Evolutionary conservation across 148 eudicot species (phyloP).

Genomic region (Vaccinium vitisidaea): DNA sequence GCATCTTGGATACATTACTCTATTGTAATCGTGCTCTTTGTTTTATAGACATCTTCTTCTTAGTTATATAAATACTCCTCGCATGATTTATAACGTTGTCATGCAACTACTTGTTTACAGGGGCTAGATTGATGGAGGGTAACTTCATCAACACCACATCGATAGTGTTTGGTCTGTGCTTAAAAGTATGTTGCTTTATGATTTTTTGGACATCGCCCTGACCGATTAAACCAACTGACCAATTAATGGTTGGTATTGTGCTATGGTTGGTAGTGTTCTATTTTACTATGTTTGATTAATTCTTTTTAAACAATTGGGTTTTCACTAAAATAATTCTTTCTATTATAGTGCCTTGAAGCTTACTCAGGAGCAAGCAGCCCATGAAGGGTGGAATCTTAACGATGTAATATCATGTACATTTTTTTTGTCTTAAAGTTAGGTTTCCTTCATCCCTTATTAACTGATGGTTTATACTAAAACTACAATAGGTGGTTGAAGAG

Average conservation of each 20-base stretch:
- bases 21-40: neutral
- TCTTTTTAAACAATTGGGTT: too few species aligned
- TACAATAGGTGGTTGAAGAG: conserved; percentile 71
- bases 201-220: neutral
- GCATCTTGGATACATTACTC: neutral
- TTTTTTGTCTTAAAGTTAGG: conserved; percentile 2
- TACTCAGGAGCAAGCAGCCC: conserved; percentile 85
- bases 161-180: conserved; percentile 85
- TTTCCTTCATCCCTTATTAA: neutral
- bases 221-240: too few species aligned
- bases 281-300: too few species aligned
- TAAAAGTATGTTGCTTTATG: conserved; percentile 58
- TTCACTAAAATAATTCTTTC: too few species aligned
- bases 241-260: too few species aligned
- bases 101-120: conserved; percentile 40
- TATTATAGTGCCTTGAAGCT: conserved; percentile 43
- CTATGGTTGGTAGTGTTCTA: too few species aligned
- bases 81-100: neutral
- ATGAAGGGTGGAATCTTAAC: conserved; percentile 67
- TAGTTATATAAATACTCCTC: too few species aligned
- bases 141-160: conserved; percentile 95
- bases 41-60: neutral
- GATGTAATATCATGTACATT: conserved; percentile 41
- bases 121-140: conserved; percentile 76
- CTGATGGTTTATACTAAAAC: neutral